Base-by-base conservation (phyloP, 352 stramenopile genomes). In the Phytophthora megakarya region DNA sequence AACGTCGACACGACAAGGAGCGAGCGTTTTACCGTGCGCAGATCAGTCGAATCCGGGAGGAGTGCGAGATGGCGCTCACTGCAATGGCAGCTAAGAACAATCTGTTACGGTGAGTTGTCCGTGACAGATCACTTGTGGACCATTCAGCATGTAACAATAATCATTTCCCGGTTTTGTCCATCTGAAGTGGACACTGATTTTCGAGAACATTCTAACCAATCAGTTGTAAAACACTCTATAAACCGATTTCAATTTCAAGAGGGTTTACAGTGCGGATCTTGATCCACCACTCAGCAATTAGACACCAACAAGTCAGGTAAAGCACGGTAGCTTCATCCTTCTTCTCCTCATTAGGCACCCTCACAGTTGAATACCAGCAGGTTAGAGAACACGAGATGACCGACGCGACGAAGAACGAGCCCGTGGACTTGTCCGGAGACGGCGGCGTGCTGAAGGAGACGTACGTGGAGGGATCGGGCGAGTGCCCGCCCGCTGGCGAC, bases 361-460 rank as follows among this genome's bases (percentile, higher is more conserved):
- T 35, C 30, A 35, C 30, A 5, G 13, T 35, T 35, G 30, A 12
- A 11, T 11, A 35, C 3, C 33, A 5, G 21, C 43, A 61, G 32
- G 13, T 46, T 54, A 67, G 46, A 70, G 37, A 63, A 48, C 25
- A 18, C 37, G 51, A 35, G 25, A 84, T 84, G 75, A 25, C 70
- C n/a, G 72, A 86, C 23, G 56, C 67, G 44, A 69, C 49, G 16
- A 79, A 58, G 56, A 80, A 76, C 38, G 63, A 71, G 38, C 30
- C 68, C 42, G 78, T 90, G 37, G 85, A 97, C 61, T 64, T 97
- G 43, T 95, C 81, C 12, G 85, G 86, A 50, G 92, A 97, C 67
- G 93, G 91, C 57, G 92, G 93, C 58, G 81, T 98, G 57, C 67
- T 97, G 56, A 98, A 98, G 78, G 88, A 96, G 73, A 93, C 95